phyloP scores from a whole-genome alignment of 2,329 filamentous ascomycete genomes.

The Stachybotrys elegans region DNA sequence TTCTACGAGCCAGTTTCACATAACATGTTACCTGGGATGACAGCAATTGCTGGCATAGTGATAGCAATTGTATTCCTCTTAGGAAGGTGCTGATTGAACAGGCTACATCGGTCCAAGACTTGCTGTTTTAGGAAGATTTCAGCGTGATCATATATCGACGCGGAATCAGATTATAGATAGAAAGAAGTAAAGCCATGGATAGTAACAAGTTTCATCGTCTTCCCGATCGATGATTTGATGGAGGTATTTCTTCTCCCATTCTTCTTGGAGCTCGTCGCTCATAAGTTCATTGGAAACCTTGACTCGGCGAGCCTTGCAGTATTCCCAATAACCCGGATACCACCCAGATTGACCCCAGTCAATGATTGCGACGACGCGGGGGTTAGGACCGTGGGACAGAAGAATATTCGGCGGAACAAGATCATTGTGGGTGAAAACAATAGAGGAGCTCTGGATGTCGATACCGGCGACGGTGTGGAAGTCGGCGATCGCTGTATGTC shows the following conservation, averaged over 20 bases:
- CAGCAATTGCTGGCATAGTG: too few relatives aligned
- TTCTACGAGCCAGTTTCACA: too few relatives aligned
- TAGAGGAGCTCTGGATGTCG: conserved; percentile 17
- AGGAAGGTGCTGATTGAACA: too few relatives aligned
- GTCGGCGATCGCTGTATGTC: conserved; percentile 19
- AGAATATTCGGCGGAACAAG: conserved; percentile 19
- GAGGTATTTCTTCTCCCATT: conserved; percentile 25
- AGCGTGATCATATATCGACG: too few relatives aligned
- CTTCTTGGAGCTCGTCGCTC: conserved; percentile 15
- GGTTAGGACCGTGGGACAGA: conserved; percentile 10
- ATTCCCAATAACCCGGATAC: conserved; percentile 29
- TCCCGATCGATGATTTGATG: conserved; percentile 23
- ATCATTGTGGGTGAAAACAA: conserved; percentile 21
- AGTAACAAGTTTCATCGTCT: conserved; percentile 23
- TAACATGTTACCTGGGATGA: too few relatives aligned
- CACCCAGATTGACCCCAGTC: conserved; percentile 25
- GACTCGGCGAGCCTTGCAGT: conserved; percentile 20
- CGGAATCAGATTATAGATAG: too few relatives aligned
- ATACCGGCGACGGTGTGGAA: conserved; percentile 26
- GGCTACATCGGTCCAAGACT: too few relatives aligned
- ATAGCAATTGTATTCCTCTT: too few relatives aligned
- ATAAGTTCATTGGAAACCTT: conserved; percentile 14
- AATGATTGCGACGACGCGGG: conserved; percentile 16
- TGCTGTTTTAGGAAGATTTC: too few relatives aligned
- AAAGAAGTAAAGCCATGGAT: conserved; percentile 28